These are phyloP conservation scores for Mimosa pudica DNA, from an alignment of 306 rosid genomes.

Conservation along the genomic window DNA sequence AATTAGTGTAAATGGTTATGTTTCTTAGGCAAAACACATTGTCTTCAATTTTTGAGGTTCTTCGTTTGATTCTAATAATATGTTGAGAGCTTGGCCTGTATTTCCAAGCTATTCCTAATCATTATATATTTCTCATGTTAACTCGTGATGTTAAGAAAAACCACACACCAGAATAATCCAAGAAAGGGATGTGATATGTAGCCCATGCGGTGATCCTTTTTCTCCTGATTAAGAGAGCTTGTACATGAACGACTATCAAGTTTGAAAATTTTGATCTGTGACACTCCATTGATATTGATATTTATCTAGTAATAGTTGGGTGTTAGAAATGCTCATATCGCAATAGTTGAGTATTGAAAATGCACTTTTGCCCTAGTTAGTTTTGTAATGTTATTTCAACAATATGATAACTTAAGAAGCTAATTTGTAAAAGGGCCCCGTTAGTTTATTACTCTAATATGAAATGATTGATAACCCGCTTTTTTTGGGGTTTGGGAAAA, in stretches of 20 bases:
- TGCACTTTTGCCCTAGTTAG: too few species aligned
- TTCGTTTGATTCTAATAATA: conserved; percentile 22
- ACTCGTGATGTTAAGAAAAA: background rate
- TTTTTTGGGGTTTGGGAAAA: too few species aligned
- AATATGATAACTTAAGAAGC: too few species aligned
- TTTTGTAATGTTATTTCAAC: too few species aligned
- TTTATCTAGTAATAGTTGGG: too few species aligned
- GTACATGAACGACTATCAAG: background rate
- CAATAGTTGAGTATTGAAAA: too few species aligned
- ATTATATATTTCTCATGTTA: background rate
- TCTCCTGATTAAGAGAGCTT: background rate
- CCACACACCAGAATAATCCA: background rate
- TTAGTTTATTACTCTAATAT: too few species aligned
- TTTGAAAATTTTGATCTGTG: background rate
- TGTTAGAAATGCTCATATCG: too few species aligned
- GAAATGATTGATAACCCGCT: too few species aligned
- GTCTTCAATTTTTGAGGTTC: conserved; percentile 1
- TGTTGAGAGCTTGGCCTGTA: conserved; percentile 2
- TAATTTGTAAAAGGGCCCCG: too few species aligned
- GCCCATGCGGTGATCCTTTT: background rate
- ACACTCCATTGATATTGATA: background rate
- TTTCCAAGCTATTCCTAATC: background rate
- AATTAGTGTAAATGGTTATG: conserved; percentile 10
- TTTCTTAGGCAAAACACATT: conserved; percentile 2
- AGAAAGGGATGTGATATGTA: background rate